These are phyloP conservation scores for Pleurotus sapidus DNA, from an alignment of 768 basidiomycete species.

Conservation along the genomic window DNA sequence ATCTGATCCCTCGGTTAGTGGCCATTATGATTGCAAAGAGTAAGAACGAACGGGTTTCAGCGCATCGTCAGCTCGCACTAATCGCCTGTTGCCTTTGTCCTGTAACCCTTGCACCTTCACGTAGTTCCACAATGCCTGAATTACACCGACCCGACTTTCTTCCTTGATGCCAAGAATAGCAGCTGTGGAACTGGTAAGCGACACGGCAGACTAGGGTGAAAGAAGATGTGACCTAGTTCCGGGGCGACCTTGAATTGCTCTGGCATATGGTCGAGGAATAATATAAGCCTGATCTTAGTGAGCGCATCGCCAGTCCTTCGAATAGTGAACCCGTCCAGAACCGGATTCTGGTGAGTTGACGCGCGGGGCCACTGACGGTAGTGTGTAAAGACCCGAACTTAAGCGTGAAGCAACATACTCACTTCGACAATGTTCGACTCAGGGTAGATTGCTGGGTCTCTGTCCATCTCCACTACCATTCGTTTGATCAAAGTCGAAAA, in stretches of 20 bases:
- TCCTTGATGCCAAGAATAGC: conserved; percentile 77
- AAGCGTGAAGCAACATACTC: conserved; percentile 13
- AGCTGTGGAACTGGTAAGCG: too few species aligned
- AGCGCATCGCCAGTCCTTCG: conserved; percentile 76
- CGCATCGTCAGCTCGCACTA: conserved; percentile 67
- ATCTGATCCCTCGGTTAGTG: conserved; percentile 38
- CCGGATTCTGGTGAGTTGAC: conserved; percentile 51
- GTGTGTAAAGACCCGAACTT: background rate
- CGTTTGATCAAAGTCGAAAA: conserved; percentile 85
- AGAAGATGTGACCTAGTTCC: conserved; percentile 57
- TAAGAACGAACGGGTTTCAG: conserved; percentile 52
- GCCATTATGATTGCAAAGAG: background rate
- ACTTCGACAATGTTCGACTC: conserved; percentile 93
- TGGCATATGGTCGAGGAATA: conserved; percentile 84
- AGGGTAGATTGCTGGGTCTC: conserved; percentile 75
- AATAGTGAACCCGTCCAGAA: conserved; percentile 85
- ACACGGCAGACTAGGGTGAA: too few species aligned
- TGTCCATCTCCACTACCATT: conserved; percentile 84
- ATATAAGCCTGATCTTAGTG: conserved; percentile 77
- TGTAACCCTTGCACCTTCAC: conserved; percentile 83
- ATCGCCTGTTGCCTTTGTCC: conserved; percentile 75
- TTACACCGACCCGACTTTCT: conserved; percentile 76
- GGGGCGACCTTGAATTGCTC: conserved; percentile 80
- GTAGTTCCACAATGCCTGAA: conserved; percentile 89
- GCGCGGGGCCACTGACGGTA: conserved; percentile 57